Evolutionary conservation across 1,284 basidiomycete species (phyloP), one percentile per base, ranked within the genome.

Genomic region (Pulveroboletus sp.): DNA sequence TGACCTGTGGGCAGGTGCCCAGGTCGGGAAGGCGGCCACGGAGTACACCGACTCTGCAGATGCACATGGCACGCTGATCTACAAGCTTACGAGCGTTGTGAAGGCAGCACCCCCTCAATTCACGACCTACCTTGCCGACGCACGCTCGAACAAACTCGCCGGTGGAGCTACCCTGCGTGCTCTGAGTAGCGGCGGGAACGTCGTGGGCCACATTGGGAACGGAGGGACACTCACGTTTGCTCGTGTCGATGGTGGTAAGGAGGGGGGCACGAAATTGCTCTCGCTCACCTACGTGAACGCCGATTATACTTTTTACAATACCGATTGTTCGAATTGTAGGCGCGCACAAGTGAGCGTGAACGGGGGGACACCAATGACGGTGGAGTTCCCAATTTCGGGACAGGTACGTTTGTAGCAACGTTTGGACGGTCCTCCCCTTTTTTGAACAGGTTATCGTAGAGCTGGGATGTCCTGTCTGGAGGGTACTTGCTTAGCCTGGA

Each of bases 351-450:
- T 57, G 20, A 57, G 52, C 31, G 54, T 57, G 22, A 54, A 61
- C 17, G 49, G 35, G 3, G 28, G 24, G 8, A n/a, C 29, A 5
- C 33, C 54, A 0, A 38, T 57, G 9, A 6, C 10, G 28, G 43
- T 45, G 24, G 52, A 57, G 38, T 52, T 60, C 49, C 58, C 58
- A 5, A 28, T 61, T 24, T 60, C 59, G 2, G 58, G 59, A 48
- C 54, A 61, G 50, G 60, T 60, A 31, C 22, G 58, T 44, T 7
- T 31, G 29, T 12, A 7, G 29, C 29, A 12, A 31, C 29, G 7
- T 31, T 31, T 31, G 15, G 8, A 26, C 20, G 5, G 4, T 5
- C 9, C 12, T 42, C 9, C 5, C n/a, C 14, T n/a, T n/a, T n/a
- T n/a, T 40, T 20, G n/a, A 35, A 15, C 11, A 14, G 7, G 17